Base-by-base conservation (phyloP, 225 moss, liverwort and hornwort genomes). In the Polytrichum commune region DNA sequence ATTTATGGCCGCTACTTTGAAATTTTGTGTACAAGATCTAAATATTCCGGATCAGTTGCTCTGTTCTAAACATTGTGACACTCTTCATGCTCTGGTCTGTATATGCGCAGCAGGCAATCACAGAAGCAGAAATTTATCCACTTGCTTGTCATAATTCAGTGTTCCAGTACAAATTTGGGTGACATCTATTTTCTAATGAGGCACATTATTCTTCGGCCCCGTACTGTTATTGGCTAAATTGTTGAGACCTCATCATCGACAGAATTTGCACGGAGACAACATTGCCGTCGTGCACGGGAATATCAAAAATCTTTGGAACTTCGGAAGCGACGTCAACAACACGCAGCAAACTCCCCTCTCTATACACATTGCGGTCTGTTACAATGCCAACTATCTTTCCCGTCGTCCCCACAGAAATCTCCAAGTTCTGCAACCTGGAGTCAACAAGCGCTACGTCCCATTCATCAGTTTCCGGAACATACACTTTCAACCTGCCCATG, bases 401-500 rank as follows among this genome's bases (percentile, higher is more conserved):
- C 25, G 60, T 74, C 18, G 56, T 63, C 20, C 76, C 83, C 8
- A 79, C 87, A 0, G 72, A 76, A 1, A 74, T 65, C 56, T 81
- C 87, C 67, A 87, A 6, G 16, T 73, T 81, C 67, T 72, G 74
- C 60, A 87, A 57, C 67, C 55, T 76, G 4, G 72, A 29, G 30
- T 87, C 79, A 20, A 74, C 84, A 72, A 87, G 67, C 38, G 90
- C 24, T 1, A 73, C 69, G 27, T 69, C 77, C 95, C 95, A 95
- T 9, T 69, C 78, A 6, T 90, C 89, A 1, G 46, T 67, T 53
- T 72, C 78, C 0, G 66, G 5, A 19, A 74, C 66, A 54, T 92
- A 95, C 0, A 75, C 80, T 60, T 87, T 93, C 8, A 95, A 77
- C 74, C 77, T 91, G 26, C 95, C 93, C 0, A 75, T 72, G 18